These are phyloP conservation scores for Suillus tomentosus DNA, from an alignment of 768 basidiomycete species.

Conservation along the genomic window DNA sequence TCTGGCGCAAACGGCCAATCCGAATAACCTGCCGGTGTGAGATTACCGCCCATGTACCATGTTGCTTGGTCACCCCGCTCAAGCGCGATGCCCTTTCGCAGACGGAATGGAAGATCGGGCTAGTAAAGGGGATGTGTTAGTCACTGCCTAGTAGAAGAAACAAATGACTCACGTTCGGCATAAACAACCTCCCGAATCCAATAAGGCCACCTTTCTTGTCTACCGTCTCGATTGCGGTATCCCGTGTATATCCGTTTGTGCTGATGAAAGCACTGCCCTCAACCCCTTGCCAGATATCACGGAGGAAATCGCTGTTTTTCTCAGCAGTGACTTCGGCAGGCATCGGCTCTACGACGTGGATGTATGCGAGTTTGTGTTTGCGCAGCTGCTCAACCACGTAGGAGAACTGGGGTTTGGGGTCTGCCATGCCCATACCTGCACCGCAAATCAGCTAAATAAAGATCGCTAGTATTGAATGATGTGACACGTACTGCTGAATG, in stretches of 20 bases:
- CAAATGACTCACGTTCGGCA: conserved; percentile 38
- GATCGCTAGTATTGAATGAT: not conserved
- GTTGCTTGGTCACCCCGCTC: conserved; percentile 20
- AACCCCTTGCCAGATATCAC: conserved; percentile 42
- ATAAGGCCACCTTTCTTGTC: conserved; percentile 36
- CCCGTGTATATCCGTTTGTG: conserved; percentile 47
- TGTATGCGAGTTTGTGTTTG: conserved; percentile 47
- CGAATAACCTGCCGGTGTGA: conserved; percentile 30
- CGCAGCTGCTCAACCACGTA: conserved; percentile 47
- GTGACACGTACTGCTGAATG: conserved; percentile 14
- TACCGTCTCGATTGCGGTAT: conserved; percentile 39
- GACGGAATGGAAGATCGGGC: conserved; percentile 37
- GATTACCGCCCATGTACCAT: conserved; percentile 29
- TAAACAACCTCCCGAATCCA: conserved; percentile 40
- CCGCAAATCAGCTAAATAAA: conserved; percentile 18
- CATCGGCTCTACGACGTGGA: conserved; percentile 51
- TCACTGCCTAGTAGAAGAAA: not conserved
- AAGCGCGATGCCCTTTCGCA: conserved; percentile 25
- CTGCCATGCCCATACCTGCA: conserved; percentile 52
- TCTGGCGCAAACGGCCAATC: conserved; percentile 30
- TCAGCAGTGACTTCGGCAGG: conserved; percentile 15
- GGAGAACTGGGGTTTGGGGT: conserved; percentile 57
- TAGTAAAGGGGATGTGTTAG: not conserved
- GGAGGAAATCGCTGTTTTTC: conserved; percentile 44
- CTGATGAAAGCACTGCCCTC: conserved; percentile 40